These are phyloP conservation scores for Trichoderma sp. DNA, from an alignment of 2,329 filamentous ascomycete genomes.

Conservation along the genomic window DNA sequence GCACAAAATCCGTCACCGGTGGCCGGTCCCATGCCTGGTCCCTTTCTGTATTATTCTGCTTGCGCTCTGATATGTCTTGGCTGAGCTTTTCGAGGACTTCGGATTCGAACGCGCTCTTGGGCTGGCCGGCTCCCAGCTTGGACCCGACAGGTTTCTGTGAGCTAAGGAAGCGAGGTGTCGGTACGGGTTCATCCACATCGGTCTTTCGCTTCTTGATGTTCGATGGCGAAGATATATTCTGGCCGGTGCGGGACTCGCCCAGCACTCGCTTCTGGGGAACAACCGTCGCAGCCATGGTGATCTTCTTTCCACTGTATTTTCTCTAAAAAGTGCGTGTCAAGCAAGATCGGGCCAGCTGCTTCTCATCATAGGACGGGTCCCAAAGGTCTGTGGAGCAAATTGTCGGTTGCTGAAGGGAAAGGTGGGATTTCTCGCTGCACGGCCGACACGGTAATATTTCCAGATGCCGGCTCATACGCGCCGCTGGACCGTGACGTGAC, in stretches of 20 bases:
- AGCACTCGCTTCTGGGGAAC: constrained; percentile 73
- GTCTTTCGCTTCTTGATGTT: constrained; percentile 82
- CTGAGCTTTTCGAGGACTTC: constrained; percentile 95
- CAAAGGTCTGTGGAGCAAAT: neutral
- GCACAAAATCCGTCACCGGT: constrained; percentile 53
- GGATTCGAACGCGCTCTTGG: constrained; percentile 89
- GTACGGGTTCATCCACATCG: constrained; percentile 61
- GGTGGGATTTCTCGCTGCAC: neutral
- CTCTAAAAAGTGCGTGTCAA: neutral
- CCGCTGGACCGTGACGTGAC: constrained; percentile 42
- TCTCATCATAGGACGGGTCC: constrained; percentile 12
- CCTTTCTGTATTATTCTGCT: constrained; percentile 84
- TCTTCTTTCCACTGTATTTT: neutral
- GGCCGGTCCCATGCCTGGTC: constrained; percentile 87
- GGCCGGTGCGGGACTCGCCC: constrained; percentile 65
- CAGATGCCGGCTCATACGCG: constrained; percentile 33
- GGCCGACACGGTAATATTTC: constrained; percentile 22
- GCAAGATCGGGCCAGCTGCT: constrained; percentile 1
- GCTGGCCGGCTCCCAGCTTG: constrained; percentile 69
- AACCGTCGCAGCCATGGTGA: constrained; percentile 51
- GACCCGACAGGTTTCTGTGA: constrained; percentile 64
- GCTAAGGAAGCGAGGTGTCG: constrained; percentile 58
- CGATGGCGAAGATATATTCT: constrained; percentile 60
- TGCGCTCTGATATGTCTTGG: constrained; percentile 85
- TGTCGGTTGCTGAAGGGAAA: neutral